Base-by-base conservation (phyloP, 148 eudicot species). In the Mesembryanthemum crystallinum region DNA sequence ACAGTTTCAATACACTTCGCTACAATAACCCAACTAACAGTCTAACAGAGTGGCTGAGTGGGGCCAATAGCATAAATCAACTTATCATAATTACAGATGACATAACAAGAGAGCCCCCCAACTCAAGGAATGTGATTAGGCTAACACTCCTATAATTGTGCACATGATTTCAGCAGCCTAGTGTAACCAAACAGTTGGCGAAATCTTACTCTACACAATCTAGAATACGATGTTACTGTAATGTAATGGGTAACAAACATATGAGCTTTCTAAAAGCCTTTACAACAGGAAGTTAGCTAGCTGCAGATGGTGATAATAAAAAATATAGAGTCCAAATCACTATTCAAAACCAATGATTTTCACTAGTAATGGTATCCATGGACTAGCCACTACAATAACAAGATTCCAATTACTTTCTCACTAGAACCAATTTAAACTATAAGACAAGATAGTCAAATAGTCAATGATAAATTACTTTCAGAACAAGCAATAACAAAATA, bases 401-500 rank as follows among this genome's bases (percentile, higher is more conserved):
- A 27, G 33, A 27, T 39, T 21, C 18, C 3, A 1, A 37, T 23
- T 42, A 24, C 45, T 51, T 32, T 71, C 8, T 47, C 71, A 64
- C 32, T 39, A 39, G 45, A 8, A 23, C 21, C 43, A 30, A 35
- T 12, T 21, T 51, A 52, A 23, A 32, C 13, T 24, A n/a, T 37
- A 25, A 42, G 24, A 7, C 1, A 32, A 63, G 25, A 58, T 30
- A 1, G 35, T 25, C 0, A 32, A 39, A 23, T 14, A 30, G 3
- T 24, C 47, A 71, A 65, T 42, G 61, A 43, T n/a, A 72, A 71
- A n/a, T 39, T 35, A 62, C 71, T 71, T 70, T 18, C 35, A 61
- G 35, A 32, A n/a, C n/a, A 20, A 23, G 57, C 32, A 17, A 57
- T 32, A 39, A 47, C 23, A 39, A 73, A 23, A 55, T 30, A 33